These are phyloP conservation scores for Tylopilus balloui DNA, from an alignment of 768 basidiomycete species.

Conservation along the genomic window DNA sequence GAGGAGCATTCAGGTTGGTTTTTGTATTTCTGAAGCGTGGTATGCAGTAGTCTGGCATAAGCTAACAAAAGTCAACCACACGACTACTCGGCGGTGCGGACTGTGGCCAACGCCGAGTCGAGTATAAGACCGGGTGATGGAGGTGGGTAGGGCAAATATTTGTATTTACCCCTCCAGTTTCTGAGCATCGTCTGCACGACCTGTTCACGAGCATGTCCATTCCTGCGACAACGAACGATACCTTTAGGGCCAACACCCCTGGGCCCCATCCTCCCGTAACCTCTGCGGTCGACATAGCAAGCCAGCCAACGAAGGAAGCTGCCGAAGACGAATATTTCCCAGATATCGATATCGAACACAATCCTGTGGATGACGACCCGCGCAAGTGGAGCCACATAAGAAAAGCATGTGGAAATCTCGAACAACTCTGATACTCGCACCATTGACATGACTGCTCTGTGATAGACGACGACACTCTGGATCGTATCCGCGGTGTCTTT, in stretches of 20 bases:
- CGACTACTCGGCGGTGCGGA: neutral
- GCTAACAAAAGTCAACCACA: neutral
- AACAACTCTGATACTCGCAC: neutral
- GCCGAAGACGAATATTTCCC: conserved; percentile 2
- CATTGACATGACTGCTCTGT: neutral
- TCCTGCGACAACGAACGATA: conserved; percentile 2
- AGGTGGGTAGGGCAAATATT: conserved; percentile 3
- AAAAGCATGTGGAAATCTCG: conserved; percentile 40
- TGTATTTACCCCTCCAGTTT: neutral
- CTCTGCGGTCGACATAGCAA: conserved; percentile 1
- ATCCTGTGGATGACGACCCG: conserved; percentile 54
- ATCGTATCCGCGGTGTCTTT: conserved; percentile 26
- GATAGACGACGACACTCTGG: conserved; percentile 25
- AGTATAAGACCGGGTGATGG: conserved; percentile 18
- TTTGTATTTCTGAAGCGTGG: neutral
- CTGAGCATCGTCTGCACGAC: conserved; percentile 1
- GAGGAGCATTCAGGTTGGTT: neutral
- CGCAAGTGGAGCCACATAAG: conserved; percentile 51
- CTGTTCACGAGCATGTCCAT: conserved; percentile 12
- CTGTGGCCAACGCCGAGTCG: conserved; percentile 4
- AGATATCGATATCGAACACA: conserved; percentile 33
- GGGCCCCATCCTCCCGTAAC: neutral
- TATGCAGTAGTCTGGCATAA: conserved; percentile 3
- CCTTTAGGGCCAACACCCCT: neutral
- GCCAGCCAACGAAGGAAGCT: neutral